Conservation (phyloP, 2,329 filamentous ascomycete genomes). For the Magnaporthiopsis incrustans region DNA sequence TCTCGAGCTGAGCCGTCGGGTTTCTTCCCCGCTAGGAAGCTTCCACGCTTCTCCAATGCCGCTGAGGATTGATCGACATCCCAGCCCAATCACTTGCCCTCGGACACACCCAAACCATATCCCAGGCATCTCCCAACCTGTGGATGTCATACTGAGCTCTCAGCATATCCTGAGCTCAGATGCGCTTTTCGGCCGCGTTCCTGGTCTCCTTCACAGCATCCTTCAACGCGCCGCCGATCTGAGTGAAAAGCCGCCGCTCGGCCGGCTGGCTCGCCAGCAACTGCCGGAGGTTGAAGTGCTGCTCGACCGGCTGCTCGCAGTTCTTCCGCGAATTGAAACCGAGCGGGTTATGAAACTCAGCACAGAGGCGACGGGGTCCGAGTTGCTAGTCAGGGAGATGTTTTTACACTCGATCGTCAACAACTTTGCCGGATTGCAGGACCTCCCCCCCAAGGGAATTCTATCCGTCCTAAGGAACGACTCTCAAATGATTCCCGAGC, state of each 20-base stretch:
- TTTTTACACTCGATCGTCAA: neutral
- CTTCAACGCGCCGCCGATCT: too few relatives aligned
- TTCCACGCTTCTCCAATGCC: too few relatives aligned
- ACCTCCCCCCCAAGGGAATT: neutral
- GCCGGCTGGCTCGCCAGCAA: neutral
- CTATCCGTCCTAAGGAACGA: neutral
- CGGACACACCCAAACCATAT: too few relatives aligned
- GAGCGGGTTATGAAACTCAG: neutral
- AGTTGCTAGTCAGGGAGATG: neutral
- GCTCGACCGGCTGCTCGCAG: neutral
- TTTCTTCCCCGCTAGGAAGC: neutral
- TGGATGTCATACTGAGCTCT: too few relatives aligned
- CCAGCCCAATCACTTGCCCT: too few relatives aligned
- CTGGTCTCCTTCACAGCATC: too few relatives aligned
- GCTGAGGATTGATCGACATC: too few relatives aligned
- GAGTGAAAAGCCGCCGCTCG: too few relatives aligned
- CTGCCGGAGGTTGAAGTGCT: neutral
- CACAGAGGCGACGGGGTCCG: neutral
- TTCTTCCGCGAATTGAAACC: neutral
- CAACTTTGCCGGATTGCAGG: neutral
- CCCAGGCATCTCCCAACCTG: too few relatives aligned
- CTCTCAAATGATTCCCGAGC: neutral
- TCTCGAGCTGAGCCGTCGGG: neutral
- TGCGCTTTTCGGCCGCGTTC: too few relatives aligned
- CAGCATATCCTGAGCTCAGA: too few relatives aligned